phyloP scores from a whole-genome alignment of 192 early-diverging fungal genomes.

The Linderina pennispora region DNA sequence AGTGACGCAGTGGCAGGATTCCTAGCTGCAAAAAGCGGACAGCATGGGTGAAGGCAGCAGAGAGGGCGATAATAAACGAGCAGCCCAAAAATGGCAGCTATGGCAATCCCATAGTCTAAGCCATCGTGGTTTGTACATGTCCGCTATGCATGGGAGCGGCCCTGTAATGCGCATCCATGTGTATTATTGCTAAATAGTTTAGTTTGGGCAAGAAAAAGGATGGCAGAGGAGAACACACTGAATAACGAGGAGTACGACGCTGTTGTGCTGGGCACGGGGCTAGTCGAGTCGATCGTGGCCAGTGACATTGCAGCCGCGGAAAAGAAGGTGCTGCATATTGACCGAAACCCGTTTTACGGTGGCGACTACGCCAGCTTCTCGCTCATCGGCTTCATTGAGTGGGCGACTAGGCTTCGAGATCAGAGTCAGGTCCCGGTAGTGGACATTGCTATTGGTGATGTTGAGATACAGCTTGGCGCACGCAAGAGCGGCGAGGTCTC shows the following conservation, averaged over 20 bases:
- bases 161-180: too few relatives aligned
- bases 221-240: slow-evolving; percentile 7
- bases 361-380: slow-evolving; percentile 51
- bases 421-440: slow-evolving; percentile 8
- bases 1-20: too few relatives aligned
- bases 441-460: slow-evolving; percentile 5
- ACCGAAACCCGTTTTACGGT: slow-evolving; percentile 77
- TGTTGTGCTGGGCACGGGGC: slow-evolving; percentile 83
- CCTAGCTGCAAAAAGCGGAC: too few relatives aligned
- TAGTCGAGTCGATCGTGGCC: slow-evolving; percentile 73
- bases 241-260: slow-evolving; percentile 62
- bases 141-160: too few relatives aligned
- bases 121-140: too few relatives aligned
- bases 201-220: too few relatives aligned
- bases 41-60: too few relatives aligned
- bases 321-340: slow-evolving; percentile 72
- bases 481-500: neutral
- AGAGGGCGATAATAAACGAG: too few relatives aligned
- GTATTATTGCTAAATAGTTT: too few relatives aligned
- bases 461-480: too few relatives aligned
- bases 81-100: too few relatives aligned
- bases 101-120: too few relatives aligned
- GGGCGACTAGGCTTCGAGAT: slow-evolving; percentile 16
- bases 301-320: slow-evolving; percentile 65
- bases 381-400: slow-evolving; percentile 12